phyloP scores from a whole-genome alignment of 176 grass and related monocot genomes.

The Oryza meyeriana region DNA sequence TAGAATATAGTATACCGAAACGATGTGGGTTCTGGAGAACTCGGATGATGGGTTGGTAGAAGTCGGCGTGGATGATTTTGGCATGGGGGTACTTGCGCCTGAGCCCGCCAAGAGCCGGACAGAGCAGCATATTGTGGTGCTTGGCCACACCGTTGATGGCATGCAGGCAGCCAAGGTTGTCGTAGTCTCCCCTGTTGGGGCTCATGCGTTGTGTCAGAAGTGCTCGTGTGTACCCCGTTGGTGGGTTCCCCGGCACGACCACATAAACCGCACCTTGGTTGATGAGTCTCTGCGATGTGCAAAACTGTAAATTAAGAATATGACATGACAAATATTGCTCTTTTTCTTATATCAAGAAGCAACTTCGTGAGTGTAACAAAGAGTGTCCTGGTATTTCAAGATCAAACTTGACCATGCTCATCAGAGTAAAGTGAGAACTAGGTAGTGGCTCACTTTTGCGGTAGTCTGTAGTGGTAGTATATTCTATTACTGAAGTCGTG shows the following conservation, averaged over 20 bases:
- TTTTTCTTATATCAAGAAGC: not conserved
- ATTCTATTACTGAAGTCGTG: no score
- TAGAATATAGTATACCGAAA: not conserved
- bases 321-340: no score
- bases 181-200: not conserved
- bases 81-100: not conserved
- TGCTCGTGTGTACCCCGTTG: conserved; percentile 2
- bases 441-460: no score
- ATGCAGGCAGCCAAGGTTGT: not conserved
- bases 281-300: conserved; percentile 4
- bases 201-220: not conserved
- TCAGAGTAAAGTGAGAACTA: no score
- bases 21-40: not conserved
- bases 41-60: not conserved
- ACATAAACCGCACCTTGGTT: not conserved
- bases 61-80: conserved; percentile 31
- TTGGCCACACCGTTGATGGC: conserved; percentile 8
- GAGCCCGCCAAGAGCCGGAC: not conserved
- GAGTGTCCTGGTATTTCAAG: no score
- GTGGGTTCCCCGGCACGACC: conserved; percentile 34
- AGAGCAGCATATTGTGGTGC: conserved; percentile 9
- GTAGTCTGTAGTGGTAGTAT: no score
- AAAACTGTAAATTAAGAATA: no score
- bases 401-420: no score
- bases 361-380: not conserved